Conservation (phyloP, 129 eudicot species). For the Rutidosis leptorrhynchoides region DNA sequence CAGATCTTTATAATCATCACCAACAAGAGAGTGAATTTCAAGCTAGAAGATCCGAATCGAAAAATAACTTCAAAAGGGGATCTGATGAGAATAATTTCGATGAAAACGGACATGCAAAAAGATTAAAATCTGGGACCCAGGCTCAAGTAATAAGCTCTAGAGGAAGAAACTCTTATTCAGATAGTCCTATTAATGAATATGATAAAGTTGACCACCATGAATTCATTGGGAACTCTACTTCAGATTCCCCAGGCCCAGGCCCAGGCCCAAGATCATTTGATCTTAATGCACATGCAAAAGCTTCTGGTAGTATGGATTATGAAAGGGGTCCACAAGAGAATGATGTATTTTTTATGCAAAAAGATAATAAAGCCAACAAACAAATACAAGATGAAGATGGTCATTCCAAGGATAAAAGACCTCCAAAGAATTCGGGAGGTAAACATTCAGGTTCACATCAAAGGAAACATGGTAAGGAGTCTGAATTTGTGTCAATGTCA, state of each 20-base stretch:
- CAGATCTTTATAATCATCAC: slow-evolving; percentile 28
- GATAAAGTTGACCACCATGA: slow-evolving; percentile 37
- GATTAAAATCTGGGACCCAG: slow-evolving; percentile 44
- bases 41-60: slow-evolving; percentile 27
- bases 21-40: slow-evolving; percentile 32
- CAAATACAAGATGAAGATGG: slow-evolving; percentile 27
- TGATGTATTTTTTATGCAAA: slow-evolving; percentile 7
- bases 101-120: slow-evolving; percentile 46
- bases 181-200: slow-evolving; percentile 35
- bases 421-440: slow-evolving; percentile 43
- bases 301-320: slow-evolving; percentile 37
- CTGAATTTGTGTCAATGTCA: slow-evolving; percentile 36
- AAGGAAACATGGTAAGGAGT: slow-evolving; percentile 48
- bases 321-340: slow-evolving; percentile 39
- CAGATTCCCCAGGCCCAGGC: slow-evolving; percentile 48
- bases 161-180: slow-evolving; percentile 33
- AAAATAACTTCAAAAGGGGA: slow-evolving; percentile 49
- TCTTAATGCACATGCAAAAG: slow-evolving; percentile 38
- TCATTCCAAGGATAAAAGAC: slow-evolving; percentile 43
- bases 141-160: slow-evolving; percentile 35
- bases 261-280: slow-evolving; percentile 45
- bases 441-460: slow-evolving; percentile 41
- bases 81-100: slow-evolving; percentile 42
- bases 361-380: slow-evolving; percentile 7
- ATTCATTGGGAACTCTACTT: slow-evolving; percentile 33